Conservation (phyloP, 495 filamentous ascomycete genomes). For the Tricharina praecox region DNA sequence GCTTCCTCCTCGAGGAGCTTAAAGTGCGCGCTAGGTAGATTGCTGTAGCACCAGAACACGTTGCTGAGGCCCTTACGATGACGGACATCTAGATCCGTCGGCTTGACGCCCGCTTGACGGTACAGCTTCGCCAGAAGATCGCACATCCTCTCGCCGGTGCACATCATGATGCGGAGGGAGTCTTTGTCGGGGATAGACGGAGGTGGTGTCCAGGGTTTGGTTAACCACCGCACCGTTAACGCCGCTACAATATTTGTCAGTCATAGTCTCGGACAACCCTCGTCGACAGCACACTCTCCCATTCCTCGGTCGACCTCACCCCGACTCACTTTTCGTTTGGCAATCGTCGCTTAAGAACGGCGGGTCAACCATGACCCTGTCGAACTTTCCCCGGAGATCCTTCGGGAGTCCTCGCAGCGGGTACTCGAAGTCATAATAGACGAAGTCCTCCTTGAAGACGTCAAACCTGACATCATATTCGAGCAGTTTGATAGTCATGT, state of each 20-base stretch:
- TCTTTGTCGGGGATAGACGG: constrained; percentile 6
- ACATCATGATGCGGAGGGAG: constrained; percentile 36
- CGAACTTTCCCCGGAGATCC: constrained; percentile 44
- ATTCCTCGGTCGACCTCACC: background rate
- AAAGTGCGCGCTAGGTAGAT: background rate
- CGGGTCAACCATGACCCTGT: constrained; percentile 56
- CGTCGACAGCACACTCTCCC: background rate
- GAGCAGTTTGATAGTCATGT: constrained; percentile 38
- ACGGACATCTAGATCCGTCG: constrained; percentile 43
- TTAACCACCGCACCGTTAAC: constrained; percentile 53
- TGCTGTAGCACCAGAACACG: constrained; percentile 54
- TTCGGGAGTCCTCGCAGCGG: constrained; percentile 44
- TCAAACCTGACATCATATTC: constrained; percentile 57
- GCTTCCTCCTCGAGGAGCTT: background rate
- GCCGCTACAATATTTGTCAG: constrained; percentile 41
- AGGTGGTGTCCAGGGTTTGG: constrained; percentile 29
- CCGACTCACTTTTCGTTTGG: constrained; percentile 52
- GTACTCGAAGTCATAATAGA: constrained; percentile 52
- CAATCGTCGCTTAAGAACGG: constrained; percentile 66
- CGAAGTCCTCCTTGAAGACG: constrained; percentile 48
- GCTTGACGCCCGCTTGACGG: constrained; percentile 32
- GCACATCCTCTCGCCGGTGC: constrained; percentile 56
- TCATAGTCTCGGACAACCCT: background rate
- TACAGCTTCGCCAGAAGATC: constrained; percentile 38
- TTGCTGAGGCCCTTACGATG: constrained; percentile 58